A percentile compares a stretch with the other conserved stretches of the same genome.
Conservation (phyloP, 257 asterid species). For the Lantana camara region DNA sequence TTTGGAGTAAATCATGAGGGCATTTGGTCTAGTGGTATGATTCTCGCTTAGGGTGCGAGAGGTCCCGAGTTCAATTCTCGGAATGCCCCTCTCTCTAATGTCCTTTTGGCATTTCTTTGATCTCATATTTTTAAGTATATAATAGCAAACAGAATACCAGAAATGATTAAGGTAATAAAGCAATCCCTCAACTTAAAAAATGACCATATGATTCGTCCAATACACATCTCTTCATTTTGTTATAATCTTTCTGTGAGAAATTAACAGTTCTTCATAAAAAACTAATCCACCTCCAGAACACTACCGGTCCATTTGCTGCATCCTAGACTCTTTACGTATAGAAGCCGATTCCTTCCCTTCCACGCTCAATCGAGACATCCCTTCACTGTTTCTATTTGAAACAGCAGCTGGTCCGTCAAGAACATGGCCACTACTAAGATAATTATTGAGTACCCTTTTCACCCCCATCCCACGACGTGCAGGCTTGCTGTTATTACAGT, state of each 20-base stretch:
- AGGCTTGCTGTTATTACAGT: conserved; percentile 50
- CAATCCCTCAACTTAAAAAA: conserved; percentile 9
- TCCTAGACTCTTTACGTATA: conserved; percentile 21
- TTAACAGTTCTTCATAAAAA: background rate
- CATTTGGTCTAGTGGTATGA: conserved; percentile 85
- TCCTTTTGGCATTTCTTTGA: too few relatives aligned
- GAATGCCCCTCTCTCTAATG: conserved; percentile 60
- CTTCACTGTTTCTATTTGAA: conserved; percentile 38
- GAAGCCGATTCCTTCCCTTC: conserved; percentile 37
- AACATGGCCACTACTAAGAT: conserved; percentile 51
- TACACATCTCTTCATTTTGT: background rate
- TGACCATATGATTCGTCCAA: background rate
- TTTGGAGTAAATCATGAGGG: conserved; percentile 35
- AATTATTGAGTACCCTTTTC: conserved; percentile 66
- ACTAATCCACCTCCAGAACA: conserved; percentile 15
- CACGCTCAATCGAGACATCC: conserved; percentile 19
- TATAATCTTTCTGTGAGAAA: background rate
- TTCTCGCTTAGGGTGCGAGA: conserved; percentile 90
- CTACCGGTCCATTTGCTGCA: conserved; percentile 33
- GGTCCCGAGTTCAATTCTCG: conserved; percentile 91
- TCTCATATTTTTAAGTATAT: too few relatives aligned
- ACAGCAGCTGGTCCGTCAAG: conserved; percentile 40
- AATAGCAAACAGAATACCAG: too few relatives aligned
- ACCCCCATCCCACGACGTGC: conserved; percentile 79
- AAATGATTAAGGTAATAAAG: background rate